Conservation (phyloP, 768 basidiomycete genomes). For the Auricularia auricula-judae region DNA sequence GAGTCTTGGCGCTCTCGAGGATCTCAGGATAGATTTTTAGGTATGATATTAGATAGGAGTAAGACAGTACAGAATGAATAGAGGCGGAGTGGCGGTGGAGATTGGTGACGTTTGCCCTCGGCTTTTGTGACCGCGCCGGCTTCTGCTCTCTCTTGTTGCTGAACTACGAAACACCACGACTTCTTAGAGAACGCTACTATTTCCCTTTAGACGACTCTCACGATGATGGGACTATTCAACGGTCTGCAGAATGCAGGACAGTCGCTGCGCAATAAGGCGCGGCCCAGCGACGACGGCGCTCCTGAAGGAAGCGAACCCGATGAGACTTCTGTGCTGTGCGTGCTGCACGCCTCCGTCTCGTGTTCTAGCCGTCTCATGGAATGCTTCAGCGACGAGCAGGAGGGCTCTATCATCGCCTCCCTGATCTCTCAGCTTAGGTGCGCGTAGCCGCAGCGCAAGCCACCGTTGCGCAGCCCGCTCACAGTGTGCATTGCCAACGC, state of each 20-base stretch:
- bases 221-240: background rate
- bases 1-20: background rate
- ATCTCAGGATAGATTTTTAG: background rate
- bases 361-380: background rate
- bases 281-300: conserved; percentile 38
- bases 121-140: background rate
- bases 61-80: background rate
- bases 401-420: conserved; percentile 80
- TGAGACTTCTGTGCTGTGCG: conserved; percentile 81
- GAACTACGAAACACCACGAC: background rate
- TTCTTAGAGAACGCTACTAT: too few species aligned
- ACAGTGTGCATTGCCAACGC: conserved; percentile 4
- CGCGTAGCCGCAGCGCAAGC: conserved; percentile 11
- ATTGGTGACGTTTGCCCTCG: background rate
- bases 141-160: background rate
- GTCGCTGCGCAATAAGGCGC: background rate
- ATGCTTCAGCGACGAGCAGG: conserved; percentile 68
- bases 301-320: conserved; percentile 80
- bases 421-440: conserved; percentile 85
- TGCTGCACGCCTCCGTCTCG: conserved; percentile 13
- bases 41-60: background rate
- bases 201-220: background rate
- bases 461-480: background rate
- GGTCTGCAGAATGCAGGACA: background rate
- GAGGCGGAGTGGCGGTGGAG: background rate